Evolutionary conservation across 2,329 filamentous ascomycete genomes (phyloP).

Genomic region (Exophiala viscosa): DNA sequence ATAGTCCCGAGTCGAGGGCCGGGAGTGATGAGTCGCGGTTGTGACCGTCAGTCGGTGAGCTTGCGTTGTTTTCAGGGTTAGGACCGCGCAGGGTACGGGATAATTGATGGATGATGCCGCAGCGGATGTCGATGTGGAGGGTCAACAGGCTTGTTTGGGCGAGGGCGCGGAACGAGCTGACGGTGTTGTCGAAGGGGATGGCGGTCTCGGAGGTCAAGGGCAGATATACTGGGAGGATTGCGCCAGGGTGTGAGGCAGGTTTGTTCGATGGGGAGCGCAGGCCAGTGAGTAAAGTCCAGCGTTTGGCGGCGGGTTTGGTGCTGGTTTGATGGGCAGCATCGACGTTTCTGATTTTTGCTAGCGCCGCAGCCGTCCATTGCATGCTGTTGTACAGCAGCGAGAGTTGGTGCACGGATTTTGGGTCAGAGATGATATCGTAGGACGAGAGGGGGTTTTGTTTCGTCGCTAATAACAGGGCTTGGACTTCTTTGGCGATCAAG

Average conservation of each 20-base stretch:
- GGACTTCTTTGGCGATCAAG: constrained; percentile 61
- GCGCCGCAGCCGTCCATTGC: constrained; percentile 90
- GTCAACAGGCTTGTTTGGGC: constrained; percentile 76
- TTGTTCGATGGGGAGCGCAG: constrained; percentile 36
- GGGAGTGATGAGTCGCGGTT: constrained; percentile 46
- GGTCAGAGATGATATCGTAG: constrained; percentile 83
- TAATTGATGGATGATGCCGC: constrained; percentile 78
- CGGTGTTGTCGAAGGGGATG: constrained; percentile 80
- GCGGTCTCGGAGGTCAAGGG: constrained; percentile 85
- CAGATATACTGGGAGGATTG: constrained; percentile 64
- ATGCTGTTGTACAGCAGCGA: constrained; percentile 94
- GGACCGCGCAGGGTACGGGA: constrained; percentile 58
- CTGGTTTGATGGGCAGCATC: constrained; percentile 53
- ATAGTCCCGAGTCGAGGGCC: constrained; percentile 40
- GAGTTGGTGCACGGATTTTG: constrained; percentile 77
- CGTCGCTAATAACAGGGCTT: constrained; percentile 50
- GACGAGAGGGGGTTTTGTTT: constrained; percentile 63
- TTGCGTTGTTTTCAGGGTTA: constrained; percentile 22
- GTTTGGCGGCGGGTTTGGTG: constrained; percentile 58
- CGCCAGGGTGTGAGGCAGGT: constrained; percentile 7
- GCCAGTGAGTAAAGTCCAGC: constrained; percentile 79
- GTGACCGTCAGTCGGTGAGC: constrained; percentile 31
- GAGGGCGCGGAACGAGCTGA: constrained; percentile 77
- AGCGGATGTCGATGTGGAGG: constrained; percentile 82
- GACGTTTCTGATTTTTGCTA: constrained; percentile 76